Percentiles rank a stretch among this genome's conserved stretches.
phyloP scores from a whole-genome alignment of 2,329 filamentous ascomycete genomes.

The Beauveria sp. region DNA sequence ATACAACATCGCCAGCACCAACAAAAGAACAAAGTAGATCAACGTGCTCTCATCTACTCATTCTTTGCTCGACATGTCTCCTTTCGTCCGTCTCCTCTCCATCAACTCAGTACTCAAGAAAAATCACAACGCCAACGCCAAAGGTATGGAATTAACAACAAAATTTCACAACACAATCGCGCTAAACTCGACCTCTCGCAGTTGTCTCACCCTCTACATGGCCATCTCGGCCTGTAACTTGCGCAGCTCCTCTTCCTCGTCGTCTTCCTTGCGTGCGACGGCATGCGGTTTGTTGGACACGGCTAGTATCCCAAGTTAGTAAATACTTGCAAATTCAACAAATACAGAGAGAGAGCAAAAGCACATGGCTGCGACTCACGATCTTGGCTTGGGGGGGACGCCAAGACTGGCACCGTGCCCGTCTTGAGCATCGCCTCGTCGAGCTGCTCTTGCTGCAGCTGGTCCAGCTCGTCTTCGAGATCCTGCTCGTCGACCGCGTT shows the following conservation, averaged over 20 bases:
- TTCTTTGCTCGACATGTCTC: not conserved
- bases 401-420: constrained; percentile 77
- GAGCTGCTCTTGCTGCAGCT: constrained; percentile 83
- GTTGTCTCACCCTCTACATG: constrained; percentile 53
- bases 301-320: constrained; percentile 1
- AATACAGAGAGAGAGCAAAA: constrained; percentile 16
- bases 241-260: constrained; percentile 90
- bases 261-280: constrained; percentile 55
- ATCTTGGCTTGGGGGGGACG: constrained; percentile 65
- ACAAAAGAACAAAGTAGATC: not conserved
- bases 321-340: not conserved
- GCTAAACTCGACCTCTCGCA: not conserved
- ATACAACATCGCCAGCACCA: not conserved
- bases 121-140: constrained; percentile 12
- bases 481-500: constrained; percentile 77
- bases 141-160: constrained; percentile 8
- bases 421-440: constrained; percentile 92
- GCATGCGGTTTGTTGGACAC: constrained; percentile 31
- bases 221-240: constrained; percentile 97
- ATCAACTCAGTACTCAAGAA: constrained; percentile 12
- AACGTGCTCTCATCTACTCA: not conserved
- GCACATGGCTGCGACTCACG: constrained; percentile 46
- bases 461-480: constrained; percentile 76
- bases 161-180: too few species aligned
- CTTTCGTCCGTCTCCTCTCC: not conserved